These are phyloP conservation scores for Saksenaea vasiformis DNA, from an alignment of 371 early-diverging fungal genomes.

Conservation along the genomic window DNA sequence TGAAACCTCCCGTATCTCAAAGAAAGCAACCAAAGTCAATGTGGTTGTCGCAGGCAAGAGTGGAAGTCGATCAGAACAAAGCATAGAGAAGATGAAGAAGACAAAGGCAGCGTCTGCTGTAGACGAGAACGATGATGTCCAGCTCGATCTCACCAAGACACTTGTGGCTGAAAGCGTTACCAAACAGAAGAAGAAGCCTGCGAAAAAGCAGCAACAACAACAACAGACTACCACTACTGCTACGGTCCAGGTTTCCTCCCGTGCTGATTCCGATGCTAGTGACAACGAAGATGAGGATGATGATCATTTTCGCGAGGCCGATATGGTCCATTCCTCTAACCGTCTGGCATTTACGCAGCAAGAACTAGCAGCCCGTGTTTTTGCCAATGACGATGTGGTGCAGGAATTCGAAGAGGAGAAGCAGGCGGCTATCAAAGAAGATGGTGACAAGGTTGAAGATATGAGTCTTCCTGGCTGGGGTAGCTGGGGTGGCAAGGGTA, in stretches of 20 bases:
- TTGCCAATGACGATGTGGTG: conserved; percentile 90
- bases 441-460: conserved; percentile 78
- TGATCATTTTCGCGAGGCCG: conserved; percentile 21
- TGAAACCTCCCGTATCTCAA: conserved; percentile 46
- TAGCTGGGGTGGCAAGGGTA: conserved; percentile 82
- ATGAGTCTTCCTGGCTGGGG: conserved; percentile 96
- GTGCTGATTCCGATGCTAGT: conserved; percentile 2
- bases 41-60: conserved; percentile 52
- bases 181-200: conserved; percentile 18
- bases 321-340: conserved; percentile 54
- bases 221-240: conserved; percentile 17
- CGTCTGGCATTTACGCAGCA: conserved; percentile 71
- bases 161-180: conserved; percentile 26
- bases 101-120: conserved; percentile 33
- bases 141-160: conserved; percentile 59
- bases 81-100: conserved; percentile 59
- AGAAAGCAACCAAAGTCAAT: conserved; percentile 60
- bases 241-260: conserved; percentile 7
- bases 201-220: conserved; percentile 17
- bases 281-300: conserved; percentile 29
- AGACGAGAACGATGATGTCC: conserved; percentile 56
- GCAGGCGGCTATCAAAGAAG: conserved; percentile 62
- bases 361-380: conserved; percentile 90
- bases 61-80: conserved; percentile 60
- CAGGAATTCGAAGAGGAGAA: conserved; percentile 92